Conservation (phyloP, 2,329 filamentous ascomycete species). For the Diaporthe citriasiana region DNA sequence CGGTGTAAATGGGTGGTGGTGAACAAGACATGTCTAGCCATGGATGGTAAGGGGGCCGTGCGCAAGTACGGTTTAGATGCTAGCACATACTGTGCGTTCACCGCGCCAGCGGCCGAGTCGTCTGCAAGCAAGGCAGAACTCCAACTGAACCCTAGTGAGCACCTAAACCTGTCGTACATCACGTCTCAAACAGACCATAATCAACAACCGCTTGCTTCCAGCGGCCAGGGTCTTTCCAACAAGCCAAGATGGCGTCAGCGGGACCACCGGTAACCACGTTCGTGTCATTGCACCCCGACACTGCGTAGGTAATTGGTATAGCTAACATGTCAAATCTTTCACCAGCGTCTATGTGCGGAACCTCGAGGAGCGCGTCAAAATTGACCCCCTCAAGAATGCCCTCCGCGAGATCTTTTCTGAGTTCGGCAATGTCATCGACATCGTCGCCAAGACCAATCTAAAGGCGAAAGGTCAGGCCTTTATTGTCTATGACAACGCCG, state of each 20-base stretch:
- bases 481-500: slow-evolving; percentile 87
- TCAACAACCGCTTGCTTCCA: not conserved
- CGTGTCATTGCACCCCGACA: slow-evolving; percentile 82
- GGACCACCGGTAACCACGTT: slow-evolving; percentile 73
- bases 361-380: slow-evolving; percentile 92
- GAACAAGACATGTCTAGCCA: not conserved
- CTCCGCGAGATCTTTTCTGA: slow-evolving; percentile 86
- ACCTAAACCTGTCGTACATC: not conserved
- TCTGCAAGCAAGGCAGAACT: not conserved
- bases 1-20: not conserved
- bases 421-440: slow-evolving; percentile 85
- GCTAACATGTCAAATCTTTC: slow-evolving; percentile 53
- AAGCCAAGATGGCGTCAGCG: slow-evolving; percentile 53
- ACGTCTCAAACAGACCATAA: not conserved
- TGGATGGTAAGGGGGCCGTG: not conserved
- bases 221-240: not conserved
- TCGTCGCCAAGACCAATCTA: slow-evolving; percentile 82
- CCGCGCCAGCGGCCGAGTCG: not conserved
- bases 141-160: not conserved
- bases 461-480: slow-evolving; percentile 97
- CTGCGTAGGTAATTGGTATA: slow-evolving; percentile 53
- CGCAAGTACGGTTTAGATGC: not conserved
- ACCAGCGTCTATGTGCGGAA: slow-evolving; percentile 80
- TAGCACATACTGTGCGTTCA: not conserved
- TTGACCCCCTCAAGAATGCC: slow-evolving; percentile 80